Evolutionary conservation across 495 filamentous ascomycete genomes (phyloP), one percentile per base, ranked within the genome.

Genomic region (Staphylotrichum tortipilum): DNA sequence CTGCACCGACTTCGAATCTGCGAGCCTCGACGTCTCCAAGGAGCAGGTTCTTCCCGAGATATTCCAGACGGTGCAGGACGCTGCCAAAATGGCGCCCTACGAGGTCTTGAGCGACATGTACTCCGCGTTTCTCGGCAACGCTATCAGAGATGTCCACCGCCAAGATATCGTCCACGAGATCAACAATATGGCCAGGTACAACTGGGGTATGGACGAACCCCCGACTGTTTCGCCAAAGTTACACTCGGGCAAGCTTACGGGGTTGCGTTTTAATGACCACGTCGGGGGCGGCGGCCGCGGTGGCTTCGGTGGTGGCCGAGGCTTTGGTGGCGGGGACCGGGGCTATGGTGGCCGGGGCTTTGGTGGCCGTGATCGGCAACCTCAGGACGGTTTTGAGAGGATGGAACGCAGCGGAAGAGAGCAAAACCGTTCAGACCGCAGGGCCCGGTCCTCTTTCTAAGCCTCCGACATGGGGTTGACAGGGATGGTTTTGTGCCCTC

Each of bases 111-210:
- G 23, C 3, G 47, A 52, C 3, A 35, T 55, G 1, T 76, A 86
- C 60, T 37, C 49, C 3, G 65, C 65, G 10, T 5, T 77, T 72
- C 31, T 94, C 72, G 74, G 71, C 62, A 52, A 74, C 6, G 47
- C 55, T 45, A 39, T 55, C 72, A 44, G 66, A 70, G 44, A 56
- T 14, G 35, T 63, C 29, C 40, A 67, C 48, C 68, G 65, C 28
- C 55, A 62, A 3, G 53, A 54, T 4, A 44, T 81, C 21, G 62
- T 88, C 12, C 39, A 72, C 4, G 62, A 68, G 4, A 60, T 92
- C 47, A 89, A 90, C 63, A 62, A 77, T n/a, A 75, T 82, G 59
- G 70, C 76, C 35, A 61, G 64, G 19, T 65, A 77, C 29, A 81
- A 78, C 3, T 88, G 81, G 72, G 80, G 82, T 9, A 69, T 86